Conservation (phyloP, 1,284 basidiomycete species). For the Malassezia arunalokei region DNA sequence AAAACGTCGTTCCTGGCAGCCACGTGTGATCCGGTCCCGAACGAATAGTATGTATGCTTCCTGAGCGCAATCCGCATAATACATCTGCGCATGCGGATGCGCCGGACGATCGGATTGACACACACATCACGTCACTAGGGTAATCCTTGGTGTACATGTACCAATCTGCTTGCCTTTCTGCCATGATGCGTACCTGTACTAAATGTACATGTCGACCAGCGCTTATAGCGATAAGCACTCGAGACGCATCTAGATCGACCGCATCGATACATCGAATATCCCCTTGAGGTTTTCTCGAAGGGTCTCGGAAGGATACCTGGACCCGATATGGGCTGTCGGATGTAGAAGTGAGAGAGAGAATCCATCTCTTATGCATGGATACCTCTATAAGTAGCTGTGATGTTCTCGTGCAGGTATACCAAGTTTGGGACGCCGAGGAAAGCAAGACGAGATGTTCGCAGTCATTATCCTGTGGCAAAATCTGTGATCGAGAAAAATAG, state of each 20-base stretch:
- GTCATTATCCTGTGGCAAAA: not conserved
- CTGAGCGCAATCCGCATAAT: conserved; percentile 3
- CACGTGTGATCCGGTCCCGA: not conserved
- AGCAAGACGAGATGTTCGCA: not conserved
- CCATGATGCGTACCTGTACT: not conserved
- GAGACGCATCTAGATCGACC: not conserved
- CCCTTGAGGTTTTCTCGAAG: not conserved
- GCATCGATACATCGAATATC: conserved; percentile 10
- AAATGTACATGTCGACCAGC: conserved; percentile 1
- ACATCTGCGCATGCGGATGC: not conserved
- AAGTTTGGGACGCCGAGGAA: not conserved
- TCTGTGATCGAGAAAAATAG: not conserved
- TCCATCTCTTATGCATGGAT: not conserved
- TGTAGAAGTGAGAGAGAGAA: not conserved
- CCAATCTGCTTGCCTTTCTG: not conserved
- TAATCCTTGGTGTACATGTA: not conserved
- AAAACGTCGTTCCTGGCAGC: not conserved
- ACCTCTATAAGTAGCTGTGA: not conserved
- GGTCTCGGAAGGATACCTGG: not conserved
- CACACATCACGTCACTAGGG: conserved; percentile 5
- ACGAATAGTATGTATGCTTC: not conserved
- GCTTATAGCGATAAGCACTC: not conserved
- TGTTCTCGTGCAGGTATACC: not conserved
- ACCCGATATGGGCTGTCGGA: not conserved
- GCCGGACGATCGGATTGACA: not conserved